Evolutionary conservation across 768 basidiomycete genomes (phyloP).

Genomic region (Suillus fuscotomentosus): DNA sequence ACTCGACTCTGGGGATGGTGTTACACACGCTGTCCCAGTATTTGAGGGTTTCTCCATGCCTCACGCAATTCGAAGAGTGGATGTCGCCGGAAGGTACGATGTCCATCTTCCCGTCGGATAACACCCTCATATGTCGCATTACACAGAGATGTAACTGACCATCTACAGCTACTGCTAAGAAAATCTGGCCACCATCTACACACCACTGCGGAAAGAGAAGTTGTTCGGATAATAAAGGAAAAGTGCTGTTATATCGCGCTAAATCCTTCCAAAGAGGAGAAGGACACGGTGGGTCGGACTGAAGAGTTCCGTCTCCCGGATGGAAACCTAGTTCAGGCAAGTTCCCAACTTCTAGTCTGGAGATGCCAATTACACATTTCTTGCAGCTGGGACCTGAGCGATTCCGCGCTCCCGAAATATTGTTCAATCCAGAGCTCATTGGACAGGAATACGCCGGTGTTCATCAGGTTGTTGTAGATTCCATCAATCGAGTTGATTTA

Average conservation of each 20-base stretch:
- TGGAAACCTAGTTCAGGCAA: constrained; percentile 87
- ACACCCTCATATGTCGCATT: neutral
- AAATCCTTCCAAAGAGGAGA: constrained; percentile 94
- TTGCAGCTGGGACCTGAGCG: constrained; percentile 88
- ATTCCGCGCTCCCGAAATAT: constrained; percentile 94
- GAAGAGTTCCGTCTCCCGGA: constrained; percentile 96
- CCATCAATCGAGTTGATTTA: constrained; percentile 93
- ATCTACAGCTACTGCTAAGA: constrained; percentile 89
- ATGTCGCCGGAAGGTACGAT: constrained; percentile 88
- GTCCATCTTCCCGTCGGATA: neutral
- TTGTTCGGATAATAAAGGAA: constrained; percentile 97
- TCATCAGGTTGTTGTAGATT: constrained; percentile 98
- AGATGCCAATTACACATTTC: constrained; percentile 13
- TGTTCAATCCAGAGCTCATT: constrained; percentile 96
- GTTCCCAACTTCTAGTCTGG: constrained; percentile 20
- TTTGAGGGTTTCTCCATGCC: constrained; percentile 99
- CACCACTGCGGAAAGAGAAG: constrained; percentile 95
- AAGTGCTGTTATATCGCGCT: constrained; percentile 95
- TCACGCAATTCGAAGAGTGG: constrained; percentile 93
- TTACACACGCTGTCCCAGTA: constrained; percentile 97
- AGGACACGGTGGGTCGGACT: constrained; percentile 70
- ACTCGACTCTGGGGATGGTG: constrained; percentile 97
- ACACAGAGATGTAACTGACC: constrained; percentile 90
- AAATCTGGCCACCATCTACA: constrained; percentile 95
- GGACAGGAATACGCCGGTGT: constrained; percentile 97